Evolutionary conservation across 495 filamentous ascomycete genomes (phyloP), one percentile per base, ranked within the genome.

Genomic region (Podospora pseudocomata): DNA sequence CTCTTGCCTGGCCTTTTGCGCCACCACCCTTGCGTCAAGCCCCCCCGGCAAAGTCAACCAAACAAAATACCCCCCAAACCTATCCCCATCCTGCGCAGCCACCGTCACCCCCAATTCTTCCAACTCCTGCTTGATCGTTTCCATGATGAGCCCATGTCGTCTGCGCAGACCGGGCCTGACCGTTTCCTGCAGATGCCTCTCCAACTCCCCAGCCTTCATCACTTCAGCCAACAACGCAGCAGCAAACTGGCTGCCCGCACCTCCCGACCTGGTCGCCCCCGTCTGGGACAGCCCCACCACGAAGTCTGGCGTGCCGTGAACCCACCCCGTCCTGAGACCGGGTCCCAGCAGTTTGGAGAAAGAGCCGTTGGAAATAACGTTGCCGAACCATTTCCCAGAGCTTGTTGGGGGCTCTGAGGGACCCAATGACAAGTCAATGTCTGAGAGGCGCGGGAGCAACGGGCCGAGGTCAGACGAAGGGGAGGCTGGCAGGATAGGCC

Each of bases 261-360:
- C 92, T 53, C 93, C 92, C 4, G 90, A 93, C 39, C 85, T 81
- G 32, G 87, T 86, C 3, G 85, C 85, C 20, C 90, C 91, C 70
- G 88, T 91, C 81, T 91, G 87, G 7, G 88, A 85, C 3, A 92
- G 70, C 0, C 90, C 91, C 72, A 83, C 82, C 0, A 87, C 87
- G 65, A 96, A 82, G 64, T 88, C 90, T 20, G 83, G 77, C 3
- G 89, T 87, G 18, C 83, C 88, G 74, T 97, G 93, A 0, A 87
- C 85, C 93, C 93, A 97, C 20, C 93, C 93, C 2, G 90, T 92
- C 39, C 93, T 81, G 49, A 88, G 71, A 0, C 93, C 94, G 0
- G 93, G 93, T 0, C 86, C 91, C n/a, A 88, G 83, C 18, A 97
- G 84, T 78, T 97, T 97, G 72, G 86, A 90, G 78, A 97, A 97